Evolutionary conservation across 225 moss, liverwort and hornwort genomes (phyloP).

Genomic region (Pseudisothecium myosuroides): DNA sequence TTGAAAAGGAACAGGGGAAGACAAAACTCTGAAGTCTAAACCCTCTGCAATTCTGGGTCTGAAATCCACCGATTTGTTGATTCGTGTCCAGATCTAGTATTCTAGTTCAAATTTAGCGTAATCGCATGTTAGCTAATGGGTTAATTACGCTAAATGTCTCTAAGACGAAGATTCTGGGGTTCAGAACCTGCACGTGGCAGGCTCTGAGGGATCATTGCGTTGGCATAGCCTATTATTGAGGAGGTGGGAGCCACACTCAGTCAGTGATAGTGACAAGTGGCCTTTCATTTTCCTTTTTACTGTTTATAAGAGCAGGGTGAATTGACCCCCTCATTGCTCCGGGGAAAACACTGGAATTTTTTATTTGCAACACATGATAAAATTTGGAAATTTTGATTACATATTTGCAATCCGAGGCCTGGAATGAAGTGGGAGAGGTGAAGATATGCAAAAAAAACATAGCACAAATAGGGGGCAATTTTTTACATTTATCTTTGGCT

Average conservation of each 20-base stretch:
- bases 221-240: conserved; percentile 15
- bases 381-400: no score
- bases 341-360: no score
- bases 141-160: neutral
- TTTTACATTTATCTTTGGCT: no score
- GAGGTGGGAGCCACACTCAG: neutral
- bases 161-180: fast-evolving
- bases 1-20: neutral
- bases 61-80: neutral
- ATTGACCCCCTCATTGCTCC: no score
- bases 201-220: neutral
- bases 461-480: no score
- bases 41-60: neutral
- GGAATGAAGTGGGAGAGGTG: no score
- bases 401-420: no score
- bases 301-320: no score
- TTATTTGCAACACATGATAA: no score
- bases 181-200: neutral
- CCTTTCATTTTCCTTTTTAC: neutral
- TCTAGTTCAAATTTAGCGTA: neutral
- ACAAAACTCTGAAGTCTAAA: neutral
- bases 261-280: neutral
- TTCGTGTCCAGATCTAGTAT: neutral
- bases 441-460: no score
- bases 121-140: neutral